These are phyloP conservation scores for Mariannaea sp. DNA, from an alignment of 2,329 filamentous ascomycete genomes.

Conservation along the genomic window DNA sequence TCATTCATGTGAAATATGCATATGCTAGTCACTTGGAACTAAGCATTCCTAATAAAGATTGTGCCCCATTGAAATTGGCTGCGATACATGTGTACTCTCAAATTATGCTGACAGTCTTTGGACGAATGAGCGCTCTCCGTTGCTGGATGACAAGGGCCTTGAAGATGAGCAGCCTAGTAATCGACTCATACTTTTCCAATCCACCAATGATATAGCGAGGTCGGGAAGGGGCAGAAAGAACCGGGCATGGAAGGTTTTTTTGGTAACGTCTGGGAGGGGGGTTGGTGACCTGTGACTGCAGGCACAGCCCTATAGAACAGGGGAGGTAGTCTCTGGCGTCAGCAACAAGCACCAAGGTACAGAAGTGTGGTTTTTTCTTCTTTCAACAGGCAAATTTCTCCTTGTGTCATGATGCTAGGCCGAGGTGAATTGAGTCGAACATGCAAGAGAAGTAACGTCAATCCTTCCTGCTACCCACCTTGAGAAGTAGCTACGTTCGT, in stretches of 20 bases:
- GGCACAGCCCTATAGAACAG: constrained; percentile 35
- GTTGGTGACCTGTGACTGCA: constrained; percentile 20
- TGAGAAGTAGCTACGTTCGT: background rate
- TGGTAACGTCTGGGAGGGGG: constrained; percentile 21
- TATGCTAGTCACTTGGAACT: background rate
- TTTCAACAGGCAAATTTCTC: constrained; percentile 1
- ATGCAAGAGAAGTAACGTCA: too few species aligned
- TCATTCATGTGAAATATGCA: constrained; percentile 13
- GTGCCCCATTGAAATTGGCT: constrained; percentile 2
- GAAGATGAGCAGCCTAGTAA: background rate
- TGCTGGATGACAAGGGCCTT: background rate
- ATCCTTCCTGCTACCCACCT: constrained; percentile 1
- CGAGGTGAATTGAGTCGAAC: background rate
- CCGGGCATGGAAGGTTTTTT: constrained; percentile 27
- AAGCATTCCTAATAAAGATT: background rate
- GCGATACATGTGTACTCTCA: constrained; percentile 7
- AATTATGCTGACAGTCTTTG: constrained; percentile 2
- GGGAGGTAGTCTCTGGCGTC: constrained; percentile 21
- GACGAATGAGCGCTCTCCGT: constrained; percentile 10
- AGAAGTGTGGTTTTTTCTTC: constrained; percentile 12
- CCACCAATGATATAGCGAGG: constrained; percentile 1
- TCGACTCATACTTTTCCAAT: constrained; percentile 6
- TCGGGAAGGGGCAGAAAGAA: constrained; percentile 2
- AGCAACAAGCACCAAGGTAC: constrained; percentile 21
- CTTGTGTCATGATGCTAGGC: background rate